Evolutionary conservation across 345 rosid genomes (phyloP), one percentile per base, ranked within the genome.

Genomic region (Hypericum perforatum): DNA sequence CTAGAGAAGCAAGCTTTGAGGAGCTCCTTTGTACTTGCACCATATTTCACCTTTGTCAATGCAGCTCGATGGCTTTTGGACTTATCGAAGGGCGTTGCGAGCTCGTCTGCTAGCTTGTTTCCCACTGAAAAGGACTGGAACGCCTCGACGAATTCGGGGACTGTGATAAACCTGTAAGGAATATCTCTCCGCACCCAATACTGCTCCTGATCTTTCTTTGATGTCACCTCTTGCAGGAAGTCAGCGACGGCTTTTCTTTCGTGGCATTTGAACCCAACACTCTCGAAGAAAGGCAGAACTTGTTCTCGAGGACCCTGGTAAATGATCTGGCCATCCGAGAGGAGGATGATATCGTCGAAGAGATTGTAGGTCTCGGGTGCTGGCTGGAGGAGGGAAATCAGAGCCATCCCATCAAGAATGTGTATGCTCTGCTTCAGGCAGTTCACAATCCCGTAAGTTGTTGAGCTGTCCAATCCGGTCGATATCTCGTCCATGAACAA

Each of bases 341-440:
- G 22, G 50, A 46, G 50, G 45, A 42, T 42, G 45, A 42, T 42
- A n/a, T 42, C 45, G 12, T 42, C 45, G 12, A 42, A 42, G 45
- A 42, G 45, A n/a, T 42, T 6, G 45, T 42, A 42, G 9, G 45
- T 42, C 45, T 42, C 45, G 5, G 45, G 50, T 12, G 50, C 50
- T 7, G 50, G 50, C 50, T 46, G 50, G 14, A 46, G 50, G 50
- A 46, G 50, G 14, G 50, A 46, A 11, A 46, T 46, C 29, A 46
- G 29, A n/a, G 22, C 22, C 7, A 32, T 46, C 5, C 50, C 50
- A 46, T 46, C 22, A 9, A 46, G 22, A 32, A 46, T 46, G 50
- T 46, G 50, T 13, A 13, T 46, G 7, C 9, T 8, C 14, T 46
- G 50, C 14, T 46, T 46, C 50, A 46, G 22, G 7, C 29, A 46